Evolutionary conservation across 345 rosid genomes (phyloP).

Genomic region (Acer negundo): DNA sequence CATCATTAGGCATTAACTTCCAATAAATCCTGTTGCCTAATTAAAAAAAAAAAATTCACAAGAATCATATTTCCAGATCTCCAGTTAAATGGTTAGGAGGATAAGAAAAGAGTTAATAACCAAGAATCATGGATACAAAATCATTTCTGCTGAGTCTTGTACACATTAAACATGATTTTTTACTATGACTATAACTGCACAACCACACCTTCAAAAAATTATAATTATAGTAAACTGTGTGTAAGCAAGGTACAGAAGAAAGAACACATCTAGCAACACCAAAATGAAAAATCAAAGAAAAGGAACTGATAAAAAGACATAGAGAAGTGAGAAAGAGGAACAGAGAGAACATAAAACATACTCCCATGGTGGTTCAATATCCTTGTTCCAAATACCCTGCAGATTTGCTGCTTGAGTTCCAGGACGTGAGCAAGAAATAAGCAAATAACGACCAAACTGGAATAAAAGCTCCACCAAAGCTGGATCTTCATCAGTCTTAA

Average conservation of each 20-base stretch:
- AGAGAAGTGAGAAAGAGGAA: background rate
- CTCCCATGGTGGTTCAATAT: slow-evolving; percentile 88
- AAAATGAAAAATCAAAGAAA: background rate
- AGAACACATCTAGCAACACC: background rate
- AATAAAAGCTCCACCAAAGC: slow-evolving; percentile 76
- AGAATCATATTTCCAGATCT: background rate
- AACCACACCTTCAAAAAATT: too few species aligned
- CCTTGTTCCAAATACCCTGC: slow-evolving; percentile 95
- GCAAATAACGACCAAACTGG: slow-evolving; percentile 85
- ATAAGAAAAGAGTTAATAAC: background rate
- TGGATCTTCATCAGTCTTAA: slow-evolving; percentile 83
- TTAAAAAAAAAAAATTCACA: background rate
- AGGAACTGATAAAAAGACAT: background rate
- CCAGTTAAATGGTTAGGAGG: background rate
- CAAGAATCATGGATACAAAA: background rate
- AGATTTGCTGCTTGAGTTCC: slow-evolving; percentile 94
- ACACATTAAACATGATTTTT: background rate
- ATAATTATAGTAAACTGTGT: background rate
- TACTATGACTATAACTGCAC: background rate
- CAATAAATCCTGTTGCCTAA: background rate
- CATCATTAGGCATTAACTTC: background rate
- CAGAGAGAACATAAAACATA: slow-evolving; percentile 37
- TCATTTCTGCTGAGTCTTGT: background rate
- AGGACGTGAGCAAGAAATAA: slow-evolving; percentile 86
- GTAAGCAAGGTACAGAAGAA: background rate